phyloP scores from a whole-genome alignment of 345 rosid species.

The Rhizophora mangle region DNA sequence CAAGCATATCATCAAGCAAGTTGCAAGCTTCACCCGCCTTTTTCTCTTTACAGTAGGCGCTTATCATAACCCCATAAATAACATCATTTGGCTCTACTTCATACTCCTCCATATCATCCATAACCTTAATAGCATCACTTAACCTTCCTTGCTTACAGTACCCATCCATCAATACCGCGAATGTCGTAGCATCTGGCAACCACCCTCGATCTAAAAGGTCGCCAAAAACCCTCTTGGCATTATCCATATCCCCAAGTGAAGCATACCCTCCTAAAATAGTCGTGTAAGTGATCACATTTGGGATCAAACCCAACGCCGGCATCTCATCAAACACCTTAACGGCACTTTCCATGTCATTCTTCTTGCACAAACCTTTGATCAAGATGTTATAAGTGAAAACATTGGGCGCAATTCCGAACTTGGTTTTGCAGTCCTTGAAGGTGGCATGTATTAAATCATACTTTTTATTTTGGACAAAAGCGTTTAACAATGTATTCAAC shows the following conservation, averaged over 20 bases:
- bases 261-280: conserved; percentile 73
- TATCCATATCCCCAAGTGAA: conserved; percentile 62
- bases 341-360: conserved; percentile 58
- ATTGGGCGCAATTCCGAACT: conserved; percentile 62
- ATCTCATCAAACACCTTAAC: conserved; percentile 68
- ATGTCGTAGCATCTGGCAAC: conserved; percentile 78
- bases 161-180: conserved; percentile 73
- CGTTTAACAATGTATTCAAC: conserved; percentile 74
- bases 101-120: conserved; percentile 86
- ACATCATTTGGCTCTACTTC: conserved; percentile 75
- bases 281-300: conserved; percentile 67
- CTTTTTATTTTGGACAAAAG: conserved; percentile 62
- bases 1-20: conserved; percentile 69
- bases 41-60: conserved; percentile 62
- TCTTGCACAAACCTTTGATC: conserved; percentile 63
- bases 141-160: conserved; percentile 66
- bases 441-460: conserved; percentile 51
- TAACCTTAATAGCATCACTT: conserved; percentile 64
- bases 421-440: conserved; percentile 48
- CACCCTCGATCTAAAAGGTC: conserved; percentile 74
- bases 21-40: conserved; percentile 68
- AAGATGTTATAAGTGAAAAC: conserved; percentile 70
- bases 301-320: conserved; percentile 76
- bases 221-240: conserved; percentile 54
- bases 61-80: conserved; percentile 81